Conservation (phyloP, 2,329 filamentous ascomycete species). For the Ophiobolus disseminans region DNA sequence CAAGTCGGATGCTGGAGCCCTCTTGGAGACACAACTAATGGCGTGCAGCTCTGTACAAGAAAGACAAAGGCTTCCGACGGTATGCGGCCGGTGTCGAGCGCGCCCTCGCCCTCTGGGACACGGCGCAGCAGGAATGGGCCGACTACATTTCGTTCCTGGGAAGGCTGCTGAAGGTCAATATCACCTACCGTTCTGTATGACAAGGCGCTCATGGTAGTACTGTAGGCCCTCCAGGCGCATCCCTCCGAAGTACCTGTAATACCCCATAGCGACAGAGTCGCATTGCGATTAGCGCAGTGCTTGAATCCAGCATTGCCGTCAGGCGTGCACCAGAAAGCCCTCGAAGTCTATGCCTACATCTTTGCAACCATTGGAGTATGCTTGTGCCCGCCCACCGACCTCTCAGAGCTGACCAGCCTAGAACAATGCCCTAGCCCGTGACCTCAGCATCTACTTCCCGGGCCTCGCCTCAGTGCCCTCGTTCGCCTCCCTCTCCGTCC, state of each 20-base stretch:
- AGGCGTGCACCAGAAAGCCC: constrained; percentile 94
- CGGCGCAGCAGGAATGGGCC: constrained; percentile 95
- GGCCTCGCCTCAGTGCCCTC: constrained; percentile 88
- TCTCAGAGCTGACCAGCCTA: constrained; percentile 43
- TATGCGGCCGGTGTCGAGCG: constrained; percentile 90
- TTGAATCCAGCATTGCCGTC: constrained; percentile 92
- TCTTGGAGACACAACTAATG: neutral
- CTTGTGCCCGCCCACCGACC: constrained; percentile 1
- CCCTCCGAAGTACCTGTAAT: constrained; percentile 74
- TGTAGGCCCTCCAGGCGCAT: constrained; percentile 84
- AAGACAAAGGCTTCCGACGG: constrained; percentile 77
- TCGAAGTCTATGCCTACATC: constrained; percentile 91
- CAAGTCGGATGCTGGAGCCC: constrained; percentile 55
- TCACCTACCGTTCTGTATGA: constrained; percentile 4
- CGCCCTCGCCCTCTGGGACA: constrained; percentile 88
- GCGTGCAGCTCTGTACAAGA: constrained; percentile 61
- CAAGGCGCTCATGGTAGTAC: constrained; percentile 31
- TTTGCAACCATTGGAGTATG: constrained; percentile 82
- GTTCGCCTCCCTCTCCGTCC: constrained; percentile 91
- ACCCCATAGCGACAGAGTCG: constrained; percentile 81
- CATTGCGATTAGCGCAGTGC: constrained; percentile 93
- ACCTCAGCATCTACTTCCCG: constrained; percentile 87
- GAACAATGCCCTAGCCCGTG: constrained; percentile 76
- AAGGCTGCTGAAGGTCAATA: constrained; percentile 79
- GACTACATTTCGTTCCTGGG: constrained; percentile 98